Base-by-base conservation (phyloP, 2,329 filamentous ascomycete genomes). In the Parascedosporium putredinis region DNA sequence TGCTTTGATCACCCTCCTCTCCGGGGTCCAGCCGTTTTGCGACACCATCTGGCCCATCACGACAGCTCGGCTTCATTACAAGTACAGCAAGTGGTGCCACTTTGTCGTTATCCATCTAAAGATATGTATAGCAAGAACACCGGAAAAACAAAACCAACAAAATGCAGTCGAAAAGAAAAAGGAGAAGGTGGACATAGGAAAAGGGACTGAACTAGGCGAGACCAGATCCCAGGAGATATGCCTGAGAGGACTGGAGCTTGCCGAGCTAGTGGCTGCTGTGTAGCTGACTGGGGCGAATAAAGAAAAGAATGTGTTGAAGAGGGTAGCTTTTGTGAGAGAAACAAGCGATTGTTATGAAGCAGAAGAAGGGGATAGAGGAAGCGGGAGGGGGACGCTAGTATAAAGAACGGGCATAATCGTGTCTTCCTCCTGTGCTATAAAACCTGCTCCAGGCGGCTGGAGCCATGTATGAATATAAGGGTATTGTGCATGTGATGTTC, bases 41-140 rank as follows among this genome's bases (percentile, higher is more conserved):
- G 18, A 20, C 38, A 12, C 12, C 23, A 20, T 42, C 38, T 20
- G 16, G 16, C 10, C 38, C 23, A n/a, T n/a, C n/a, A n/a, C n/a
- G 44, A 16, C 24, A 20, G 40, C 23, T 20, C 27, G 22, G 25
- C 33, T 46, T 33, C 44, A 18, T 46, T 46, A 46, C 23, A 46
- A 46, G 27, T 46, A 46, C 44, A 46, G 27, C 44, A 46, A 46
- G 44, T 46, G 44, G 44, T 46, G 44, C 44, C 44, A 46, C 44
- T 46, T 33, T 46, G 7, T 45, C n/a, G n/a, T 16, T 31, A 18
- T 46, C 44, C 44, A 42, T 42, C 38, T 42, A 42, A 42, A 20
- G 23, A 42, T 27, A n/a, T 31, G 25, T 46, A 27, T 46, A 46
- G 16, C 12, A 47, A 38, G 31, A 25, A 29, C 29, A 36, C 14